Evolutionary conservation across 1,139 yeast genomes (phyloP).

Genomic region (Yamadazyma spencermartinsiae): DNA sequence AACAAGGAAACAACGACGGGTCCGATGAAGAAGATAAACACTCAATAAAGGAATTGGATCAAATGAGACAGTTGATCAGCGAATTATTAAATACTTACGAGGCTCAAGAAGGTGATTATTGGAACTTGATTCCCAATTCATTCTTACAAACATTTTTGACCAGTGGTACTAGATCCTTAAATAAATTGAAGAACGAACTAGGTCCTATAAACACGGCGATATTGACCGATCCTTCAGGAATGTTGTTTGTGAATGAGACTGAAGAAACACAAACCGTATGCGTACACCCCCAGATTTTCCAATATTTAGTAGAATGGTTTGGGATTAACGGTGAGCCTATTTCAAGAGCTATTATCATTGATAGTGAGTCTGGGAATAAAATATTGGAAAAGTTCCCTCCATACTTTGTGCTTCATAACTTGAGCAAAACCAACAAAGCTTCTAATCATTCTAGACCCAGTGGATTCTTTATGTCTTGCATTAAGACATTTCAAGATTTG

Average conservation of each 20-base stretch:
- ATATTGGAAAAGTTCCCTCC: constrained; percentile 57
- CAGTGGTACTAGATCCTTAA: constrained; percentile 24
- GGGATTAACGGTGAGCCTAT: constrained; percentile 50
- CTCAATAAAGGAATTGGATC: constrained; percentile 12
- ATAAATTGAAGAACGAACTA: constrained; percentile 24
- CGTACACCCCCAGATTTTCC: constrained; percentile 45
- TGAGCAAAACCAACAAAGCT: constrained; percentile 27
- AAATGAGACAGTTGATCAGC: constrained; percentile 24
- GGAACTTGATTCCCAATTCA: constrained; percentile 36
- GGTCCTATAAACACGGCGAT: constrained; percentile 37
- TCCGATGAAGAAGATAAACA: not conserved
- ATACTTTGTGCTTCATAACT: constrained; percentile 50
- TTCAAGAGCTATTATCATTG: constrained; percentile 43
- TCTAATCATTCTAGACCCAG: constrained; percentile 13
- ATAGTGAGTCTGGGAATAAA: constrained; percentile 34
- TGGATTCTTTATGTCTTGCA: constrained; percentile 28
- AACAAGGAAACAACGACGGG: not conserved
- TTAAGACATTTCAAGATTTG: constrained; percentile 37
- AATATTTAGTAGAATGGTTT: constrained; percentile 52
- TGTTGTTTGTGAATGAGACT: constrained; percentile 28
- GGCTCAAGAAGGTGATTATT: constrained; percentile 36
- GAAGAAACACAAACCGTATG: constrained; percentile 30
- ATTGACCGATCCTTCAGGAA: constrained; percentile 34
- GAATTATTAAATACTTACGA: constrained; percentile 20
- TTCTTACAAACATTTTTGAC: constrained; percentile 30